Conservation (phyloP, 495 filamentous ascomycete genomes). For the Ascodesmis nigricans region DNA sequence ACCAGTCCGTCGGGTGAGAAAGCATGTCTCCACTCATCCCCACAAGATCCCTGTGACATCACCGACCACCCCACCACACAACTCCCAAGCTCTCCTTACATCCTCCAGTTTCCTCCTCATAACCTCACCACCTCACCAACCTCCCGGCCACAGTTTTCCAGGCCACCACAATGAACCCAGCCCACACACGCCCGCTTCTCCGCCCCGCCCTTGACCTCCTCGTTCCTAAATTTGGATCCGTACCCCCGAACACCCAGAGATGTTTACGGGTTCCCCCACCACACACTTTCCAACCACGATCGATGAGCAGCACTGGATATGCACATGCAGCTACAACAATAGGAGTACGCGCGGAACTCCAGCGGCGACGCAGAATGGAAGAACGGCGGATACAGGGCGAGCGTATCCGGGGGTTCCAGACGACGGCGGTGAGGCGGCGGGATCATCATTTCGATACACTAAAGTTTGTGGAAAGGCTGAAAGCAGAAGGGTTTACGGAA, state of each 20-base stretch:
- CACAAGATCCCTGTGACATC: too few species aligned
- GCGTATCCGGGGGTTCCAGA: too few species aligned
- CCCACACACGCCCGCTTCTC: slow-evolving; percentile 13
- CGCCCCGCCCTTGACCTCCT: slow-evolving; percentile 3
- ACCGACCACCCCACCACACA: too few species aligned
- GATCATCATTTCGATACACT: slow-evolving; percentile 98
- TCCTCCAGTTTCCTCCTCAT: background rate
- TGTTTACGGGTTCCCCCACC: slow-evolving; percentile 1
- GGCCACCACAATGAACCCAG: too few species aligned
- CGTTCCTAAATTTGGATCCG: slow-evolving; percentile 1
- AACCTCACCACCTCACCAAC: slow-evolving; percentile 9
- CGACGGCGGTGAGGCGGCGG: slow-evolving; percentile 33
- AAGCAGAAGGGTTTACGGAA: slow-evolving; percentile 84
- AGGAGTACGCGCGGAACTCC: too few species aligned
- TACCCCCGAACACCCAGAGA: slow-evolving; percentile 2
- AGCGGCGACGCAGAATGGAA: too few species aligned
- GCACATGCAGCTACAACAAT: too few species aligned
- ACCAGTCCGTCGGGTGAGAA: too few species aligned
- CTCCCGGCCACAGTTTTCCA: slow-evolving; percentile 7
- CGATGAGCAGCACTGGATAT: too few species aligned
- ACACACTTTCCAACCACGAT: background rate
- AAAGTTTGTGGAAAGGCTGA: slow-evolving; percentile 80
- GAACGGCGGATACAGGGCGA: too few species aligned
- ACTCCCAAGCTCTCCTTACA: slow-evolving; percentile 3
- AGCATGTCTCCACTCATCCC: too few species aligned